A percentile compares a stretch with the other conserved stretches of the same genome.
These are phyloP conservation scores for Entomortierella lignicola DNA, from an alignment of 192 early-diverging fungal species.

Conservation along the genomic window DNA sequence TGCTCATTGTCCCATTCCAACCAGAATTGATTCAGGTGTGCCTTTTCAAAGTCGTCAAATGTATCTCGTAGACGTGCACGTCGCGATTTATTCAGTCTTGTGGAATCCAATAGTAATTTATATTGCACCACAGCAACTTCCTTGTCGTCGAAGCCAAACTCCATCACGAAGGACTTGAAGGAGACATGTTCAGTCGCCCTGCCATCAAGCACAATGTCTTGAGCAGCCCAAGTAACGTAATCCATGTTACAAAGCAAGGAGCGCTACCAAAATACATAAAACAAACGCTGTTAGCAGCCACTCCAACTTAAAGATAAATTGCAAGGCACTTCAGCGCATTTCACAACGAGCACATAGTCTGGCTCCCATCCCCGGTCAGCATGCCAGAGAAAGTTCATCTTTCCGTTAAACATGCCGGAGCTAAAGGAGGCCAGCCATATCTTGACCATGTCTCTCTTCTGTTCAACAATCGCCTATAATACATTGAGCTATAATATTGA, in stretches of 20 bases:
- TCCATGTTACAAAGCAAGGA: background rate
- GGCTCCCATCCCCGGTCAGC: constrained; percentile 12
- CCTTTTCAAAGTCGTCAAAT: constrained; percentile 8
- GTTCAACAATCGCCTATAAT: constrained; percentile 1
- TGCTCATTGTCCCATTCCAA: constrained; percentile 15
- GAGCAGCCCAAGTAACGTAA: background rate
- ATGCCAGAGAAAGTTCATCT: constrained; percentile 11
- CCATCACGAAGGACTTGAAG: constrained; percentile 4
- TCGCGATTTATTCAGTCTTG: constrained; percentile 5
- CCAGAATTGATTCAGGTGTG: constrained; percentile 18
- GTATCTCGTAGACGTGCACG: constrained; percentile 1
- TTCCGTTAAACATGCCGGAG: constrained; percentile 9
- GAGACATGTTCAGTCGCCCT: constrained; percentile 4
- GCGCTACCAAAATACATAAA: background rate
- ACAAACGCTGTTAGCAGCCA: constrained; percentile 1
- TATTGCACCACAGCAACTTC: background rate
- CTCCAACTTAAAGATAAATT: background rate
- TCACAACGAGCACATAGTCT: background rate
- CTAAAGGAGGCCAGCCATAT: constrained; percentile 7
- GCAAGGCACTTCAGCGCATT: background rate
- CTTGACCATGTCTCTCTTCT: constrained; percentile 4
- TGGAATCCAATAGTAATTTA: background rate
- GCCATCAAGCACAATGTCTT: constrained; percentile 4
- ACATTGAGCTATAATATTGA: background rate
- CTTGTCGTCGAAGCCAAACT: constrained; percentile 4